These are phyloP conservation scores for Setaria viridis DNA, from an alignment of 202 grass and related monocot species.

Conservation along the genomic window DNA sequence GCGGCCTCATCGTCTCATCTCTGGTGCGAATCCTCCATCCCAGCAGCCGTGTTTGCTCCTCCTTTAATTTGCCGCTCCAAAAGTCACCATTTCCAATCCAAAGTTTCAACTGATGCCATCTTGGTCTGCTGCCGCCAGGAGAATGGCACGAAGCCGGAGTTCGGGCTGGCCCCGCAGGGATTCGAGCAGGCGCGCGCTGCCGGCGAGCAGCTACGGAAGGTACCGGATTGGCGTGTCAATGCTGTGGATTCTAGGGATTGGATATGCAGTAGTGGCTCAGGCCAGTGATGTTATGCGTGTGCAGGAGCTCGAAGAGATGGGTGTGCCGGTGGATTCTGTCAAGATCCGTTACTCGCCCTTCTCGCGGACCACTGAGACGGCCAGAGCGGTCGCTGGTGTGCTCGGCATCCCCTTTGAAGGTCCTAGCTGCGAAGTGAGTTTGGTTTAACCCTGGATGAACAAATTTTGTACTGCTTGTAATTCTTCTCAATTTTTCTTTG, in stretches of 20 bases:
- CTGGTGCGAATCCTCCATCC: conserved; percentile 47
- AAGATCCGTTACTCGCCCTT: conserved; percentile 85
- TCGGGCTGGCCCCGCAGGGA: conserved; percentile 70
- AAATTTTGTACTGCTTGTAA: not conserved
- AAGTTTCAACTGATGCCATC: not conserved
- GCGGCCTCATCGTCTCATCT: conserved; percentile 85
- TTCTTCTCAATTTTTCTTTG: not conserved
- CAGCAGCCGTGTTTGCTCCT: not conserved
- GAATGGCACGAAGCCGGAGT: conserved; percentile 72
- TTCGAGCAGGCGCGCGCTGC: conserved; percentile 80
- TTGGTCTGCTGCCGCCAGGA: conserved; percentile 50
- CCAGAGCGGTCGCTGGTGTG: conserved; percentile 63
- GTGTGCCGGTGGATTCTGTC: conserved; percentile 55
- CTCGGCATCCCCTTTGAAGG: conserved; percentile 69
- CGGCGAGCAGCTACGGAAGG: conserved; percentile 71
- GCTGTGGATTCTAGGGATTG: not conserved
- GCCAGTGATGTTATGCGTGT: not conserved
- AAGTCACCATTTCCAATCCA: not conserved
- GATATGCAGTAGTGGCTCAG: not conserved
- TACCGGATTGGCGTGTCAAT: not conserved
- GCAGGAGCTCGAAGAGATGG: conserved; percentile 71
- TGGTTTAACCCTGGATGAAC: not conserved
- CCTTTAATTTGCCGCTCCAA: not conserved
- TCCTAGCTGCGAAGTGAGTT: conserved; percentile 63
- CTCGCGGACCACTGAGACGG: conserved; percentile 74